phyloP scores from a whole-genome alignment of 169 alveolate species.

The Plasmodium fragile region DNA sequence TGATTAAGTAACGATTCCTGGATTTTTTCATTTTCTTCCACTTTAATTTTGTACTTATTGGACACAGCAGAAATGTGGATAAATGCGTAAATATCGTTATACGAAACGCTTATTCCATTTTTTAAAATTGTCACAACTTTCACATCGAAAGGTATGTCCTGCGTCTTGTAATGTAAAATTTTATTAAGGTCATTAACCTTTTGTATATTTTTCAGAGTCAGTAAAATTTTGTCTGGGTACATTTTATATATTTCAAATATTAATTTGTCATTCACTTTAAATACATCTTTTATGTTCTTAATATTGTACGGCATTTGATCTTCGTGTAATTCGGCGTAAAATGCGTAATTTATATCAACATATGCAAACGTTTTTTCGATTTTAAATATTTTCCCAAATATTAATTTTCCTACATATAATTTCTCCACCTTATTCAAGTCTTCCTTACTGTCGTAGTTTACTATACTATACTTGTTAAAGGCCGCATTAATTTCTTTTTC shows the following conservation, averaged over 20 bases:
- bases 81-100: slow-evolving; percentile 57
- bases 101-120: slow-evolving; percentile 65
- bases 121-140: slow-evolving; percentile 34
- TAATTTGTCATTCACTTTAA: slow-evolving; percentile 65
- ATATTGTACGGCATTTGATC: slow-evolving; percentile 76
- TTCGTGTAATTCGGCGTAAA: slow-evolving; percentile 67
- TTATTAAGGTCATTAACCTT: slow-evolving; percentile 74
- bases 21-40: slow-evolving; percentile 50
- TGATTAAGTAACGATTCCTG: slow-evolving; percentile 32
- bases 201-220: slow-evolving; percentile 76
- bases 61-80: slow-evolving; percentile 71
- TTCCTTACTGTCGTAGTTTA: slow-evolving; percentile 72
- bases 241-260: slow-evolving; percentile 75
- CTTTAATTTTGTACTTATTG: slow-evolving; percentile 25
- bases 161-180: slow-evolving; percentile 43
- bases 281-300: slow-evolving; percentile 37
- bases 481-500: slow-evolving; percentile 56
- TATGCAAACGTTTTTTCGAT: slow-evolving; percentile 68
- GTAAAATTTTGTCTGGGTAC: slow-evolving; percentile 51
- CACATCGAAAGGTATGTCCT: slow-evolving; percentile 66
- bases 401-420: slow-evolving; percentile 75
- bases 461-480: slow-evolving; percentile 61
- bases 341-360: slow-evolving; percentile 68
- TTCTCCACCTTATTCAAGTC: slow-evolving; percentile 43
- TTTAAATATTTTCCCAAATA: slow-evolving; percentile 70